These are phyloP conservation scores for Aspergillus terreus DNA, from an alignment of 2,329 filamentous ascomycete species.

Conservation along the genomic window DNA sequence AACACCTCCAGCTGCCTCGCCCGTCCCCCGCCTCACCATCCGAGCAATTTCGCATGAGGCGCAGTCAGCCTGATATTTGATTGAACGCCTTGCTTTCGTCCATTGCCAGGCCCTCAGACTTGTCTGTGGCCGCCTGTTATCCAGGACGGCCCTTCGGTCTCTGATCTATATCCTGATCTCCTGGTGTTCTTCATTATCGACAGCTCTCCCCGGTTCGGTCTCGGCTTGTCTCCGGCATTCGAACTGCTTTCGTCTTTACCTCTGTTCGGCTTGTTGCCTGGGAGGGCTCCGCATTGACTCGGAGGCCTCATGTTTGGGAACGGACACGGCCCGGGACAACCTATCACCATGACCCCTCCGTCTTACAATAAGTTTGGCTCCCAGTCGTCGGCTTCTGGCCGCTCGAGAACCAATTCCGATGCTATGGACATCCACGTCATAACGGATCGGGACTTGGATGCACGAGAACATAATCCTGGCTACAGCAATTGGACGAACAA, in stretches of 20 bases:
- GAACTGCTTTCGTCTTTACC: too few relatives aligned
- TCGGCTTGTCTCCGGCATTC: too few relatives aligned
- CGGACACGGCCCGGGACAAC: constrained; percentile 18
- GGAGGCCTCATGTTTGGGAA: constrained; percentile 15
- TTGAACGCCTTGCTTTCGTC: too few relatives aligned
- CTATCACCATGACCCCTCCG: constrained; percentile 17
- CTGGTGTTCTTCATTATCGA: background rate
- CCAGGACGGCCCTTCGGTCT: background rate
- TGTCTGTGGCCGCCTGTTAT: too few relatives aligned
- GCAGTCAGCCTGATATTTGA: too few relatives aligned
- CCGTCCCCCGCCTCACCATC: background rate
- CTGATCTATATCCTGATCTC: background rate
- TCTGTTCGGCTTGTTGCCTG: too few relatives aligned
- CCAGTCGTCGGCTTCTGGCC: constrained; percentile 21
- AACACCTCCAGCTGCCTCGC: background rate
- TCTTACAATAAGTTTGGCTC: constrained; percentile 21
- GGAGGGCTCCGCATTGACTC: background rate
- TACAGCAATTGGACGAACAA: constrained; percentile 25
- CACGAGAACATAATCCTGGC: constrained; percentile 16
- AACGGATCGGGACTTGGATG: constrained; percentile 27
- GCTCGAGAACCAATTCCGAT: constrained; percentile 32
- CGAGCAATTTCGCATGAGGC: background rate
- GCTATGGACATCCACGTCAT: constrained; percentile 35
- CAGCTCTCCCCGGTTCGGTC: too few relatives aligned
- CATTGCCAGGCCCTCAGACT: too few relatives aligned